Conservation (phyloP, 108 stramenopile species). For the Nannochloropsis gaditana region DNA sequence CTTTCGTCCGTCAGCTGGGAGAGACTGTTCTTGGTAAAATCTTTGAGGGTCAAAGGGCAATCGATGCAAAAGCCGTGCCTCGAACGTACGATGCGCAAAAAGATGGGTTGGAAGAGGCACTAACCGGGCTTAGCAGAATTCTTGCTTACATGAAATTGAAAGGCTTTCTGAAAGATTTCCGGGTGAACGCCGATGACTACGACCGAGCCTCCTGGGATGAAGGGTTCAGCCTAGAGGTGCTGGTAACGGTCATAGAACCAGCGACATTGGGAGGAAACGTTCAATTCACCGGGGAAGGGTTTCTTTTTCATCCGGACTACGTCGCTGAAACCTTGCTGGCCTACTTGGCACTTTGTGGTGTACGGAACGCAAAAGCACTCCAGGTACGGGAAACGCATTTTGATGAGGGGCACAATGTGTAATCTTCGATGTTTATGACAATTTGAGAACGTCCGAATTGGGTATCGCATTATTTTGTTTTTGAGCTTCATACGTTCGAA, state of each 20-base stretch:
- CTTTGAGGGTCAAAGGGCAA: not conserved
- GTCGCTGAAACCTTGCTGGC: slow-evolving; percentile 16
- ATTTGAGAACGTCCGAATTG: no score
- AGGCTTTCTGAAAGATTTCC: slow-evolving; percentile 12
- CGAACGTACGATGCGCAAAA: not conserved
- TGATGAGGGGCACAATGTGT: no score
- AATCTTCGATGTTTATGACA: no score
- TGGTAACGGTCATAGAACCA: not conserved
- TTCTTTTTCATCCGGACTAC: slow-evolving; percentile 14
- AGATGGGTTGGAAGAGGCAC: not conserved
- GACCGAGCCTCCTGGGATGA: not conserved
- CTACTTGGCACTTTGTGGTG: not conserved
- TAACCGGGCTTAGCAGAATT: not conserved
- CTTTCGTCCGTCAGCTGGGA: not conserved
- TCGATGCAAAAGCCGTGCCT: not conserved
- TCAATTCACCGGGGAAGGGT: slow-evolving; percentile 17
- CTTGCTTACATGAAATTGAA: not conserved
- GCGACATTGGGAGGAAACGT: slow-evolving; percentile 5
- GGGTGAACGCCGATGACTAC: not conserved
- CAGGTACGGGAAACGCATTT: not conserved
- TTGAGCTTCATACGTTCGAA: no score
- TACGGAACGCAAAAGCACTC: not conserved
- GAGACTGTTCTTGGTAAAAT: not conserved
- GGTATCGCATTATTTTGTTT: no score
- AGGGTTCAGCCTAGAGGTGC: not conserved